A percentile compares a stretch with the other conserved stretches of the same genome.
Conservation (phyloP, 2,329 filamentous ascomycete genomes). For the Aspergillus ustus region DNA sequence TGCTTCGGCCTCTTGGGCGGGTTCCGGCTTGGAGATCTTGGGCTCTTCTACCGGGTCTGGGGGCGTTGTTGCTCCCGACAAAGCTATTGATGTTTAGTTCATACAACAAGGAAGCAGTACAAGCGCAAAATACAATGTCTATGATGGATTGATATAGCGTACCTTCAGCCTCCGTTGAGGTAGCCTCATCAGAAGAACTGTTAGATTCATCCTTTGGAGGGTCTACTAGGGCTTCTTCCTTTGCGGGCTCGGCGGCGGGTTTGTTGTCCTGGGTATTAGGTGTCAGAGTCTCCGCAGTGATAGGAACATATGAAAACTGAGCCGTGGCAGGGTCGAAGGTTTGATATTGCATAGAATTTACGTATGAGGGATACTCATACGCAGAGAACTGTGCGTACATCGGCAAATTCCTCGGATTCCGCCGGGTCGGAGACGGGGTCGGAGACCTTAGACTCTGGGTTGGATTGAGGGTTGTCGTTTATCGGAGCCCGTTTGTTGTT, state of each 20-base stretch:
- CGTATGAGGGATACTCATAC: conserved; percentile 49
- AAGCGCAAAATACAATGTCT: neutral
- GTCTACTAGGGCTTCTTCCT: conserved; percentile 23
- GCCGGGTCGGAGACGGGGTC: conserved; percentile 35
- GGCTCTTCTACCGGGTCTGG: conserved; percentile 29
- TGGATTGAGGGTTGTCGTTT: conserved; percentile 31
- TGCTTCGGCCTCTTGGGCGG: conserved; percentile 28
- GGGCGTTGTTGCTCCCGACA: conserved; percentile 33
- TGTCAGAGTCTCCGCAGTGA: conserved; percentile 40
- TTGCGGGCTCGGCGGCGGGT: conserved; percentile 34
- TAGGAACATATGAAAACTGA: conserved; percentile 43
- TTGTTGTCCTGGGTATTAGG: conserved; percentile 44
- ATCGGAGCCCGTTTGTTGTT: conserved; percentile 31
- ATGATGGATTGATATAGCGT: conserved; percentile 21
- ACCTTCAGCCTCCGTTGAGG: conserved; percentile 36
- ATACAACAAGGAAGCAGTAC: neutral
- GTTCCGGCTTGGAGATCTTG: conserved; percentile 18
- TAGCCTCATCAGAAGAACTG: conserved; percentile 30
- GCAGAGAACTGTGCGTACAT: conserved; percentile 50
- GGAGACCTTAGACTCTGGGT: conserved; percentile 25
- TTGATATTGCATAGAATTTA: conserved; percentile 45
- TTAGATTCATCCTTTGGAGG: conserved; percentile 29
- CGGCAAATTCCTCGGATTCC: conserved; percentile 42
- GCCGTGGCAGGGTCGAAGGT: conserved; percentile 47
- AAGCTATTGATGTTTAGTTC: conserved; percentile 29